Conservation (phyloP, 495 filamentous ascomycete genomes). For the Penicillium parvum region DNA sequence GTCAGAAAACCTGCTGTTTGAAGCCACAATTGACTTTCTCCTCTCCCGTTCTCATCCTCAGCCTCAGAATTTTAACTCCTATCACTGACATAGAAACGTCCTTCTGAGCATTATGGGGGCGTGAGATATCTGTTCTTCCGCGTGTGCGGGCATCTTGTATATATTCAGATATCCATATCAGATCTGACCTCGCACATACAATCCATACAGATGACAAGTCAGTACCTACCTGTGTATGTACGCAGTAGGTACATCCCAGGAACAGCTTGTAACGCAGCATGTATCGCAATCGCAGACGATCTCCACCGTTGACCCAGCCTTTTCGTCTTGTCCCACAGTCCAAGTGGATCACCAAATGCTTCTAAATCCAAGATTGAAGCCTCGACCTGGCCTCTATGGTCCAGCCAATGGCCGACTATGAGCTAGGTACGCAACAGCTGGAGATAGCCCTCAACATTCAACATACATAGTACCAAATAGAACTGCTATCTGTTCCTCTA, state of each 20-base stretch:
- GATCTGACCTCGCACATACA: not conserved
- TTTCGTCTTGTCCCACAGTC: slow-evolving; percentile 15
- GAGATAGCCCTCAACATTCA: slow-evolving; percentile 1
- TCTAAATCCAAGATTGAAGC: slow-evolving; percentile 18
- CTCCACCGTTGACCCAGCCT: slow-evolving; percentile 21
- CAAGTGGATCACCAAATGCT: slow-evolving; percentile 23
- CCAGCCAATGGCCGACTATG: slow-evolving; percentile 4
- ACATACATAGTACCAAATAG: not conserved
- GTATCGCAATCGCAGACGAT: slow-evolving; percentile 10
- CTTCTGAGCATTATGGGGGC: no score
- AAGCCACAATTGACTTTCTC: no score
- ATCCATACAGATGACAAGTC: not conserved
- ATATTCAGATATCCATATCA: no score
- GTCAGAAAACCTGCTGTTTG: no score
- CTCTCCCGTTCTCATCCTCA: no score
- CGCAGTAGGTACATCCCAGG: slow-evolving; percentile 1
- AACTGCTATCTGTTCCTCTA: no score
- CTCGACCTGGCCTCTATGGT: slow-evolving; percentile 14
- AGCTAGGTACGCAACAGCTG: slow-evolving; percentile 11
- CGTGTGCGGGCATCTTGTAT: no score
- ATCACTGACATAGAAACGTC: no score
- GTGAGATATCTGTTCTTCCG: no score
- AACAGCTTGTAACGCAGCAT: slow-evolving; percentile 13
- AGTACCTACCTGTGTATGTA: not conserved
- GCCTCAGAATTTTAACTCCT: no score